Evolutionary conservation across 768 basidiomycete genomes (phyloP).

Genomic region (Trametes cingulata): DNA sequence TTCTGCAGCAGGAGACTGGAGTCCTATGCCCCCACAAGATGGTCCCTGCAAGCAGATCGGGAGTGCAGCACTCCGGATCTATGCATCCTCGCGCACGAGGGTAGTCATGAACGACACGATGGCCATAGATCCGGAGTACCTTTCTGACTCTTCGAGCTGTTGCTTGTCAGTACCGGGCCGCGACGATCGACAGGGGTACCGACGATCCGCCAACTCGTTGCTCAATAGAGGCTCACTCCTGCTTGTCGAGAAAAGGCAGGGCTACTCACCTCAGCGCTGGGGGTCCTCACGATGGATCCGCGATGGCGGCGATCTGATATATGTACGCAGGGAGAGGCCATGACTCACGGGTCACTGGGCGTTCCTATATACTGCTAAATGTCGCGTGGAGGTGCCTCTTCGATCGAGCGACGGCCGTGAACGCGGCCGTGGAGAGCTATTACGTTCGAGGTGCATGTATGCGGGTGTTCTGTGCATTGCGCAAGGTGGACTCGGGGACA

Average conservation of each 20-base stretch:
- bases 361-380: background rate
- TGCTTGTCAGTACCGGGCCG: too few species aligned
- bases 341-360: background rate
- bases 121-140: too few species aligned
- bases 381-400: background rate
- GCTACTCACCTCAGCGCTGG: background rate
- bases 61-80: too few species aligned
- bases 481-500: background rate
- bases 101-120: too few species aligned
- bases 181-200: background rate
- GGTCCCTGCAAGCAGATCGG: background rate
- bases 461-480: background rate
- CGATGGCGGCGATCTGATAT: slow-evolving; percentile 8
- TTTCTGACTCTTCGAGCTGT: too few species aligned
- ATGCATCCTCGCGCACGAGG: too few species aligned
- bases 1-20: background rate
- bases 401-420: background rate
- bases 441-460: background rate
- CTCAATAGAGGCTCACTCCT: too few species aligned
- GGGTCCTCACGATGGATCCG: background rate
- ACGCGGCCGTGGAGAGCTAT: background rate
- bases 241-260: too few species aligned
- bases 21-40: background rate
- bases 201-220: too few species aligned
- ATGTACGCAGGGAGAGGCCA: background rate